These are phyloP conservation scores for Camelina neglecta DNA, from an alignment of 345 rosid genomes.

Conservation along the genomic window DNA sequence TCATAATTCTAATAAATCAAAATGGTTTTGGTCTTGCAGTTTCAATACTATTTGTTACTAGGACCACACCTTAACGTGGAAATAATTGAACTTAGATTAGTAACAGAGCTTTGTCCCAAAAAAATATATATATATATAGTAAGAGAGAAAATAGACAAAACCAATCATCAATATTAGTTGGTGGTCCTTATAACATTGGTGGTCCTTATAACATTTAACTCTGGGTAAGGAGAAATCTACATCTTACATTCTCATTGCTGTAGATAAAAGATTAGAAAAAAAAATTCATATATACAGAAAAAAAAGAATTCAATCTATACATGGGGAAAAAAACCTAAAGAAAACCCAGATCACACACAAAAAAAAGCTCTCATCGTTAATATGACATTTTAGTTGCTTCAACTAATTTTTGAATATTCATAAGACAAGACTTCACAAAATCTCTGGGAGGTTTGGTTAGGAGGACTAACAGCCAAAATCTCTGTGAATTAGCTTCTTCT, in stretches of 20 bases:
- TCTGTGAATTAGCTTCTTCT: background rate
- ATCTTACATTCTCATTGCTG: background rate
- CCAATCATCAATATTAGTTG: background rate
- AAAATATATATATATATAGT: background rate
- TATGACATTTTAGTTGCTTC: background rate
- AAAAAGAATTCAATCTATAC: background rate
- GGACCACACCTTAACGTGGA: background rate
- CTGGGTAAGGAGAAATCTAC: background rate
- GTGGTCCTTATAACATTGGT: too few relatives aligned
- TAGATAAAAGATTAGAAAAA: too few relatives aligned
- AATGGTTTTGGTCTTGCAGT: background rate
- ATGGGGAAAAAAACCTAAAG: background rate
- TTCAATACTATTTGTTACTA: background rate
- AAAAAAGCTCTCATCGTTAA: too few relatives aligned
- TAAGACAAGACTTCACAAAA: slow-evolving; percentile 10
- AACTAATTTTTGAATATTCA: slow-evolving; percentile 16
- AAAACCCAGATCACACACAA: too few relatives aligned
- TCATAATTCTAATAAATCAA: background rate
- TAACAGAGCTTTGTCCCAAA: too few relatives aligned
- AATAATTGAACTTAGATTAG: background rate
- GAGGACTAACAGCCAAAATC: slow-evolving; percentile 6
- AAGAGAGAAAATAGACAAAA: background rate
- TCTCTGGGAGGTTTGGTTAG: slow-evolving; percentile 22
- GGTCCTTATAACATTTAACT: too few relatives aligned
- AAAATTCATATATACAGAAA: background rate